Evolutionary conservation across 2,329 filamentous ascomycete species (phyloP), one percentile per base, ranked within the genome.

Genomic region (Scedosporium boydii): DNA sequence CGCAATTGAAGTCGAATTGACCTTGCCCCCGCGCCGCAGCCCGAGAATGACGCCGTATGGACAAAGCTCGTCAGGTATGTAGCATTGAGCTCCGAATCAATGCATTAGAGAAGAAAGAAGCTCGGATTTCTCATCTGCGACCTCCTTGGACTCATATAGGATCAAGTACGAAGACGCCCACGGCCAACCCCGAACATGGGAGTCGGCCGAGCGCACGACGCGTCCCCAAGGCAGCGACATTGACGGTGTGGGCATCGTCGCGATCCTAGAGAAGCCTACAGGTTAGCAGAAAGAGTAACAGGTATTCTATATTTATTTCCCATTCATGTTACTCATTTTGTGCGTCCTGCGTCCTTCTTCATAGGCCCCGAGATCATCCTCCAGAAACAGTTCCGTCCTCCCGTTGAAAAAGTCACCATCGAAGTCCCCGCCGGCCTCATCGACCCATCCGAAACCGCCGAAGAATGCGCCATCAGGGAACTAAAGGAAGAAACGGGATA

Each of bases 211-310:
- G 72, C 83, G 89, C n/a, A 80, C 80, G 34, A 91, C 88, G 0
- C 82, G 88, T 3, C 87, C 87, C 12, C 76, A 78, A 62, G 78
- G 74, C 65, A 79, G 79, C 63, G 82, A 84, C 41, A 86, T 91
- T 61, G 89, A 92, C 68, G 88, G 86, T 60, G 87, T 91, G 14
- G 87, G 87, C 64, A 89, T 92, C 63, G 79, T 90, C 16, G 88
- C 87, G 51, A 83, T 91, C 65, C 76, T 92, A 14, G 76, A 84
- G 65, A 82, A 80, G 66, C 71, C 79, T 7, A 74, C 74, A 0
- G 82, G 81, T 74, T 18, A 55, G 38, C 41, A 58, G 29, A 34
- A 29, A 2, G 27, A 34, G 29, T 58, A n/a, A 23, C 51, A 29
- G 4, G 2, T 9, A n/a, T 12, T 6, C 29, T 14, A n/a, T 38